Evolutionary conservation across 2,329 filamentous ascomycete genomes (phyloP), one percentile per base, ranked within the genome.

Genomic region (Venturiaceae sp.): DNA sequence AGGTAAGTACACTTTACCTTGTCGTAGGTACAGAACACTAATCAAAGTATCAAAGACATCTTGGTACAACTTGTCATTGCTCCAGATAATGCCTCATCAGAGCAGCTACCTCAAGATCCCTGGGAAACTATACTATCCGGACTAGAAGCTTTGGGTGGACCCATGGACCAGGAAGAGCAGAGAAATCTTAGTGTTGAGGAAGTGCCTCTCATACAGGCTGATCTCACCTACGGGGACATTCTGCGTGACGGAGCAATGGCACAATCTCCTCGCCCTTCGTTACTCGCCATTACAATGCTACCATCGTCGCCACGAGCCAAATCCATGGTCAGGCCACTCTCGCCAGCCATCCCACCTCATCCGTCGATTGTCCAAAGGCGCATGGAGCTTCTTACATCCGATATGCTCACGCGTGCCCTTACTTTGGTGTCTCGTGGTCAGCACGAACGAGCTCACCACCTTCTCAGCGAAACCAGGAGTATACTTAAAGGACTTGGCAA

Each of bases 111-210:
- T 6, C 89, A 96, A 67, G 94, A 99, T 68, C 86, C 92, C 0
- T 99, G 94, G 94, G 94, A 97, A 73, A 94, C 90, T 54, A 92
- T 99, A 61, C 90, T 99, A 21, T 97, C 94, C 5, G 92, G 92
- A 0, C 76, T 99, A 11, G 94, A 99, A 73, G 94, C 92, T 3
- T 82, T 99, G 2, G 91, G 94, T 23, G 94, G 92, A 1, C 84
- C 90, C 0, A 78, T 90, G 53, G 94, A 97, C 63, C 85, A 86
- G 60, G 92, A 97, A 61, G 90, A 94, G 44, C 86, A 90, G 66
- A 84, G 92, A 34, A 81, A 86, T 0, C 74, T 90, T 2, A 96
- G 91, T 32, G 88, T 97, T 1, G 94, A 99, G 71, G 94, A 99
- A 71, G 85, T 97, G 2, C 94, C 94, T 0, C 77, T 99, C 55